These are phyloP conservation scores for Mentha longifolia DNA, from an alignment of 257 asterid genomes.

Conservation along the genomic window DNA sequence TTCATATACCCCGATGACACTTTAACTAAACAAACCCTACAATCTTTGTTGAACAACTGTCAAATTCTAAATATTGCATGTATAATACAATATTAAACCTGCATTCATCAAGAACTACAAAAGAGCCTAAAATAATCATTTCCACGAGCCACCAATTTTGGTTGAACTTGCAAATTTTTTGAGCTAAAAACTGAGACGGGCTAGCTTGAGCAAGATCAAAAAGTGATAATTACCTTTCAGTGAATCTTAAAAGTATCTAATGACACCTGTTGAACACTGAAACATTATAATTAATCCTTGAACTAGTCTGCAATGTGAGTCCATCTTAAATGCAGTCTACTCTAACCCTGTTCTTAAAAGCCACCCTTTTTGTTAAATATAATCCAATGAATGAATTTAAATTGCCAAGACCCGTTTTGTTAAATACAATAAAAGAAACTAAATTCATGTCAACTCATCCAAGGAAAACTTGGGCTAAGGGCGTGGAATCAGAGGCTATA, in stretches of 20 bases:
- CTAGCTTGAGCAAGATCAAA: background rate
- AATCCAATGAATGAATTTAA: background rate
- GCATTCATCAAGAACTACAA: background rate
- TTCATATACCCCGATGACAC: background rate
- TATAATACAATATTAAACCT: background rate
- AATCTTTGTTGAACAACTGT: background rate
- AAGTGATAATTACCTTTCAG: background rate
- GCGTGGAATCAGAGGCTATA: background rate
- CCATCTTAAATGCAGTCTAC: background rate
- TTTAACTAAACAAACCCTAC: background rate
- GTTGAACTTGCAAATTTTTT: background rate
- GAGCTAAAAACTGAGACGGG: background rate
- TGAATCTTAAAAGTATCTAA: background rate
- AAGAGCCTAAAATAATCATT: background rate
- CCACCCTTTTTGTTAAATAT: background rate
- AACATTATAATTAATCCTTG: background rate
- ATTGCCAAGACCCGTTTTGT: background rate
- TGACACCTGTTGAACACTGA: background rate
- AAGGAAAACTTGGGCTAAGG: background rate
- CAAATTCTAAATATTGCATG: background rate
- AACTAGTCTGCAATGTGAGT: slow-evolving; percentile 8
- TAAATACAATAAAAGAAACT: background rate
- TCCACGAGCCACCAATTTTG: background rate
- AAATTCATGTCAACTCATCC: slow-evolving; percentile 1
- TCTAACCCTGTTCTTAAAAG: background rate